Base-by-base conservation (phyloP, 257 asterid genomes). In the Mitragyna speciosa region DNA sequence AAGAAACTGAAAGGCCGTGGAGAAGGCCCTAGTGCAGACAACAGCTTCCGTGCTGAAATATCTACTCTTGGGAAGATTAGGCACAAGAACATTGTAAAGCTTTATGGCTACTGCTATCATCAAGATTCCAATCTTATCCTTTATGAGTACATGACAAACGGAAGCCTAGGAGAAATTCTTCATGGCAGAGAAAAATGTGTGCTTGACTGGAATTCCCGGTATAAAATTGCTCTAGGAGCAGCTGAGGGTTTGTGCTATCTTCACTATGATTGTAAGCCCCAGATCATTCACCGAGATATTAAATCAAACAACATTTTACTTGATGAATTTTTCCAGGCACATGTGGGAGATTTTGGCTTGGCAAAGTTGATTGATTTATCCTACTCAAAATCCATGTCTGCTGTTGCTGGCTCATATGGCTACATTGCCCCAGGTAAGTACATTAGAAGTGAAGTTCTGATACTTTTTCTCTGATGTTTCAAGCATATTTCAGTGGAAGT, bases 371-470 rank as follows among this genome's bases (percentile, higher is more conserved):
- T 94, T 49, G 97, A 94, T 72, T 86, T 94, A 79, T 82, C 96
- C 16, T 82, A 81, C 80, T 92, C 98, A 24, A 92, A 89, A 74
- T 92, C 98, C 86, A 90, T 94, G 97, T 94, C 98, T 67, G 95
- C 95, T 41, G 97, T 94, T 48, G 98, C 98, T 64, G 98, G 98
- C 81, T 94, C 98, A 16, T 94, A 94, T 81, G 98, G 98, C 75
- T 94, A 94, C 86, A 94, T 94, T 70, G 97, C 98, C 65, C 98
- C 98, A n/a, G 98, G 98, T 94, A 89, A 86, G 81, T 39, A 9
- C 7, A 66, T 36, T 28, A 26, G 45, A 43, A 22, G 28, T 54
- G 28, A 26, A 11, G 5, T 70, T 41, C 12, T 20, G 54, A 19
- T 39, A 70, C 7, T 41, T 20, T 26, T 26, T 26, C 49, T 12